These are phyloP conservation scores for Phragmites australis DNA, from an alignment of 176 grass and related monocot species.

Conservation along the genomic window DNA sequence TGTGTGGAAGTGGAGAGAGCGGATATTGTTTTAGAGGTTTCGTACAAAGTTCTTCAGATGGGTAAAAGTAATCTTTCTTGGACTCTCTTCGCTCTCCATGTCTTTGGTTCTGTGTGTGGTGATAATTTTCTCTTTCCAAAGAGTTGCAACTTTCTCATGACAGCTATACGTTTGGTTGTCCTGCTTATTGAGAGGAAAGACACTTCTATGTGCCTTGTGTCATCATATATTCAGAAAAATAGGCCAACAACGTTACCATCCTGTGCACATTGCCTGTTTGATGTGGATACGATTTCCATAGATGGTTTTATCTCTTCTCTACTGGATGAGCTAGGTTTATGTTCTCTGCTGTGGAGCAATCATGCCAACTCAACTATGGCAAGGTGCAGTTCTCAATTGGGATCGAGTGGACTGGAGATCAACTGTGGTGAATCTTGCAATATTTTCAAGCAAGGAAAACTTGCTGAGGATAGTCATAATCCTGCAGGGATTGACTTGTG, in stretches of 20 bases:
- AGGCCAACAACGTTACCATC: conserved; percentile 46
- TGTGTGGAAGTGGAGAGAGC: conserved; percentile 54
- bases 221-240: conserved; percentile 40
- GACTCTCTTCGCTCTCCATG: conserved; percentile 67
- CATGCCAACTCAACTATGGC: conserved; percentile 18
- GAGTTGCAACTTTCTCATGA: conserved; percentile 48
- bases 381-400: conserved; percentile 30
- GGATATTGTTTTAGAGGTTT: conserved; percentile 58
- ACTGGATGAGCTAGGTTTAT: conserved; percentile 62
- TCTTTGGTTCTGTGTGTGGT: conserved; percentile 69
- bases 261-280: conserved; percentile 71
- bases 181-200: conserved; percentile 53
- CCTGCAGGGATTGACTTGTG: conserved; percentile 50
- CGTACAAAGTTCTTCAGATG: conserved; percentile 72
- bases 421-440: conserved; percentile 57
- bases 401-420: conserved; percentile 37
- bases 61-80: conserved; percentile 61
- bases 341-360: conserved; percentile 46
- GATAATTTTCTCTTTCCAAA: conserved; percentile 63
- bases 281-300: conserved; percentile 39
- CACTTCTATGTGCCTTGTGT: conserved; percentile 33
- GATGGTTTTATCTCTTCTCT: conserved; percentile 61
- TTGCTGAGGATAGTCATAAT: conserved; percentile 32
- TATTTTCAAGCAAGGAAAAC: conserved; percentile 51
- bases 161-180: conserved; percentile 60